Percentiles rank a stretch among this genome's conserved stretches.
phyloP scores from a whole-genome alignment of 352 stramenopile species.

The Pythium scleroteichum region DNA sequence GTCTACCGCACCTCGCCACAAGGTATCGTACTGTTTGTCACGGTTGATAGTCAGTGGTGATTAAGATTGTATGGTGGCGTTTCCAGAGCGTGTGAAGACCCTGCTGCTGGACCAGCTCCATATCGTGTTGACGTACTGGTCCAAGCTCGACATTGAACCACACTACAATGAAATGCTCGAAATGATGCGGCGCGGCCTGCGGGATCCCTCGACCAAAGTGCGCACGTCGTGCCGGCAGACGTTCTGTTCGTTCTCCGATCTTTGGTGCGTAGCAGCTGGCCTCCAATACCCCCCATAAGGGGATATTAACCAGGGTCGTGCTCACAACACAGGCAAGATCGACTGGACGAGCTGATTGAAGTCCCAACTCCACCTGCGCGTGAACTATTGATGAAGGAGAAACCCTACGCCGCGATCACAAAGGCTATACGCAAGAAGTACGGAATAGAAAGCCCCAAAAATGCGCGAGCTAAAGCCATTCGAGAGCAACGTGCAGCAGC shows the following conservation, averaged over 20 bases:
- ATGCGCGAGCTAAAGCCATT: constrained; percentile 2
- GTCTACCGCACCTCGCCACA: constrained; percentile 46
- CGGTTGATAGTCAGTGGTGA: neutral
- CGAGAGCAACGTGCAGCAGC: constrained; percentile 10
- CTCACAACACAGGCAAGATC: constrained; percentile 40
- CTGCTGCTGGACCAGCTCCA: constrained; percentile 63
- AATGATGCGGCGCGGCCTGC: constrained; percentile 47
- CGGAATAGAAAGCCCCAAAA: constrained; percentile 2
- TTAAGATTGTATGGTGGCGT: neutral
- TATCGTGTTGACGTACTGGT: constrained; percentile 58
- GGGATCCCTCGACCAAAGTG: constrained; percentile 43
- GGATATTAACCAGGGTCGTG: neutral
- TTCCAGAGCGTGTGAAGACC: constrained; percentile 48
- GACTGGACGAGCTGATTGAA: constrained; percentile 46
- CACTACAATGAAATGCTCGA: constrained; percentile 54
- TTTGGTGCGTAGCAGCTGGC: constrained; percentile 41
- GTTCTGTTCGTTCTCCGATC: constrained; percentile 42
- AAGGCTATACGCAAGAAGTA: constrained; percentile 43
- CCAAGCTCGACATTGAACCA: constrained; percentile 41
- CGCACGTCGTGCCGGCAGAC: constrained; percentile 47
- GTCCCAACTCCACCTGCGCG: constrained; percentile 42
- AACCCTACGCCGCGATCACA: constrained; percentile 44
- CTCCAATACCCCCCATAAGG: neutral
- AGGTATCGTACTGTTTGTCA: constrained; percentile 26
- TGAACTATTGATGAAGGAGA: constrained; percentile 47